Percentiles rank a stretch among this genome's conserved stretches.
phyloP scores from a whole-genome alignment of 441 rosid genomes.

The Syzygium malaccense region DNA sequence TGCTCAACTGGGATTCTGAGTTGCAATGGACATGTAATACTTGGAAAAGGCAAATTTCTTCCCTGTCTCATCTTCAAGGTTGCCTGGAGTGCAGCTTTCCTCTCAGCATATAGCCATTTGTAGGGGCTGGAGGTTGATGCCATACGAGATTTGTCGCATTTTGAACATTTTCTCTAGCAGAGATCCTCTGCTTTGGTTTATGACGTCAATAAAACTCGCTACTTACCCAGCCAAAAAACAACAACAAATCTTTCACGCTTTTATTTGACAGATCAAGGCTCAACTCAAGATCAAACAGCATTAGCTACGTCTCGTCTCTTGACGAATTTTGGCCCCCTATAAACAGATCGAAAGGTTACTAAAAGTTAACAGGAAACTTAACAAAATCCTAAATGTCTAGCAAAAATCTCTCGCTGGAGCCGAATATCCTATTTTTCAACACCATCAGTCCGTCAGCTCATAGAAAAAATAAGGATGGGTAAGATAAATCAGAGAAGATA shows the following conservation, averaged over 20 bases:
- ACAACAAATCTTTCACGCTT: not conserved
- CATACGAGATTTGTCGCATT: not conserved
- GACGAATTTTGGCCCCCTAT: not conserved
- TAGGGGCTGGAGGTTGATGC: not conserved
- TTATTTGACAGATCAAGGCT: not conserved
- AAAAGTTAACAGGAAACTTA: not conserved
- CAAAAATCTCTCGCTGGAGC: not conserved
- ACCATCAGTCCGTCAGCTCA: not conserved
- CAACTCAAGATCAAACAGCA: not conserved
- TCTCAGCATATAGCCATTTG: not conserved
- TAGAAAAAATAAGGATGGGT: not conserved
- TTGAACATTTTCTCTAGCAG: not conserved
- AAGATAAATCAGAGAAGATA: not conserved
- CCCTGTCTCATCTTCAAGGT: not conserved
- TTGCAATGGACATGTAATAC: not conserved
- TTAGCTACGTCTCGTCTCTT: not conserved
- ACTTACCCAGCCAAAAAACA: not conserved
- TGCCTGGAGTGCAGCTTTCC: not conserved
- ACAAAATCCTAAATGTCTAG: not conserved
- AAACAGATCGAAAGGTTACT: not conserved
- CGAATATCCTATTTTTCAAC: not conserved
- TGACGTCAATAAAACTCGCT: not conserved
- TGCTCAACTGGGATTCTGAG: not conserved
- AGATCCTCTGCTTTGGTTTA: not conserved
- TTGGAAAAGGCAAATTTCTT: not conserved